Percentiles rank a stretch among this genome's conserved stretches.
Evolutionary conservation across 208 protist species (phyloP).

Genomic region (Crithidia brevicula): DNA sequence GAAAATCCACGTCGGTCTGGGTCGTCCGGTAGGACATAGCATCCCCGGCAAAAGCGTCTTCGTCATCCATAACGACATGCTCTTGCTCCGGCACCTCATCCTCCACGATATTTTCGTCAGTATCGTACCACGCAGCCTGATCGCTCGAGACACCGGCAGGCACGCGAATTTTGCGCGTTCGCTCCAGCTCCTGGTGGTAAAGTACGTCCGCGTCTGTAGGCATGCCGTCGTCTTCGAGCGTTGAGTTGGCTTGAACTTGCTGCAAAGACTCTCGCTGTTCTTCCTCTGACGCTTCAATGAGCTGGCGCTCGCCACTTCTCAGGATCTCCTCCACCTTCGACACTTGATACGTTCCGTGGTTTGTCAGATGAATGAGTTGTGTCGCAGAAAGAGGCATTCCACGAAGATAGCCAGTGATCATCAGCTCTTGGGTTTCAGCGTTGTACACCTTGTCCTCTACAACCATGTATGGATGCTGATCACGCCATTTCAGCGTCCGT

Average conservation of each 20-base stretch:
- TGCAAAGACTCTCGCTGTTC: conserved; percentile 72
- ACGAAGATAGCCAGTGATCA: conserved; percentile 68
- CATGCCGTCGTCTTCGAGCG: conserved; percentile 69
- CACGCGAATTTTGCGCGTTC: conserved; percentile 63
- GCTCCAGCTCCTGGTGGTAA: conserved; percentile 44
- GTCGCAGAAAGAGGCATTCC: conserved; percentile 77
- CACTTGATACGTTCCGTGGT: conserved; percentile 88
- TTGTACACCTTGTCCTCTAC: conserved; percentile 64
- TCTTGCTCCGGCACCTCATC: conserved; percentile 17
- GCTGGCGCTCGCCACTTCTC: conserved; percentile 27
- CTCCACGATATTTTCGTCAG: conserved; percentile 53
- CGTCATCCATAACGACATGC: conserved; percentile 35
- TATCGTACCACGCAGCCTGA: conserved; percentile 82
- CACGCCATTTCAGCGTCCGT: conserved; percentile 76
- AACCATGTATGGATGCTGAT: conserved; percentile 85
- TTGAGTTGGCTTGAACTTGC: conserved; percentile 79
- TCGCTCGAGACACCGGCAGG: conserved; percentile 73
- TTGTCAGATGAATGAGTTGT: conserved; percentile 88
- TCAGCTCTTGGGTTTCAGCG: conserved; percentile 52
- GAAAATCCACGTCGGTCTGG: conserved; percentile 86
- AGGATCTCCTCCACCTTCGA: conserved; percentile 49
- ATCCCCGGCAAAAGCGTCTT: conserved; percentile 62
- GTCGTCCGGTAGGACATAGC: conserved; percentile 76
- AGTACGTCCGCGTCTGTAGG: conserved; percentile 77
- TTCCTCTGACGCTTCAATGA: conserved; percentile 57